A percentile compares a stretch with the other conserved stretches of the same genome.
Conservation (phyloP, 192 early-diverging fungal species). For the Coemansia sp. region DNA sequence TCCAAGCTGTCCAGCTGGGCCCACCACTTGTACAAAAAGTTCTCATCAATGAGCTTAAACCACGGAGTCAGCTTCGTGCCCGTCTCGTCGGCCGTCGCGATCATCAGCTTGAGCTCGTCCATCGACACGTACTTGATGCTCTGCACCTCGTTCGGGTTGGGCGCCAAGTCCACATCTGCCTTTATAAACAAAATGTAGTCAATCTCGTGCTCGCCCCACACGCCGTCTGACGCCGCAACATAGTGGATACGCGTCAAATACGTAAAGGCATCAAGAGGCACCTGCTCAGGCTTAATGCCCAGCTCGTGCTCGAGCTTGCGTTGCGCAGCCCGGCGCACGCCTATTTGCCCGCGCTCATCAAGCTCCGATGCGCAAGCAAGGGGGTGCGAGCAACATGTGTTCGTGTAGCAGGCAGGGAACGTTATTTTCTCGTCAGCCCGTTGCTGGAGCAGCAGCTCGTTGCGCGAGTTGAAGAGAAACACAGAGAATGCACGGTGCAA, state of each 20-base stretch:
- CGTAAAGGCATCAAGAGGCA: slow-evolving; percentile 79
- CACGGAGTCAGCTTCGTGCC: slow-evolving; percentile 86
- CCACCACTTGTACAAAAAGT: slow-evolving; percentile 98
- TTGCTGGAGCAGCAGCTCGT: slow-evolving; percentile 90
- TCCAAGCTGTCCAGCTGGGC: slow-evolving; percentile 73
- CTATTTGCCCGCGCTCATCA: slow-evolving; percentile 75
- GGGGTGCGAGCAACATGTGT: slow-evolving; percentile 99
- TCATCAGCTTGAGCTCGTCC: slow-evolving; percentile 77
- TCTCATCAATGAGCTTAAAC: slow-evolving; percentile 91
- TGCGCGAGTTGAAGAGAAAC: slow-evolving; percentile 88
- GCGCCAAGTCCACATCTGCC: slow-evolving; percentile 70
- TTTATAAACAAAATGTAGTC: slow-evolving; percentile 93
- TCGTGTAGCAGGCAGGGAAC: slow-evolving; percentile 94
- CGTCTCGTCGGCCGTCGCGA: slow-evolving; percentile 57
- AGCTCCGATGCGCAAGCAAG: slow-evolving; percentile 77
- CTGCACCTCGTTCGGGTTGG: slow-evolving; percentile 92
- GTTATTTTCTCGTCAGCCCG: slow-evolving; percentile 97
- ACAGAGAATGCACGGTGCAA: slow-evolving; percentile 97
- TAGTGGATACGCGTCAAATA: slow-evolving; percentile 97
- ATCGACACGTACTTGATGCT: slow-evolving; percentile 77
- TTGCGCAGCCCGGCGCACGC: slow-evolving; percentile 85
- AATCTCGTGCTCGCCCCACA: slow-evolving; percentile 99
- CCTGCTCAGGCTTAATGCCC: slow-evolving; percentile 77
- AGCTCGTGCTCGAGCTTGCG: slow-evolving; percentile 95
- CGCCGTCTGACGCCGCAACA: slow-evolving; percentile 87